Conservation (phyloP, 2,329 filamentous ascomycete species). For the Cladosporium sphaerospermum region DNA sequence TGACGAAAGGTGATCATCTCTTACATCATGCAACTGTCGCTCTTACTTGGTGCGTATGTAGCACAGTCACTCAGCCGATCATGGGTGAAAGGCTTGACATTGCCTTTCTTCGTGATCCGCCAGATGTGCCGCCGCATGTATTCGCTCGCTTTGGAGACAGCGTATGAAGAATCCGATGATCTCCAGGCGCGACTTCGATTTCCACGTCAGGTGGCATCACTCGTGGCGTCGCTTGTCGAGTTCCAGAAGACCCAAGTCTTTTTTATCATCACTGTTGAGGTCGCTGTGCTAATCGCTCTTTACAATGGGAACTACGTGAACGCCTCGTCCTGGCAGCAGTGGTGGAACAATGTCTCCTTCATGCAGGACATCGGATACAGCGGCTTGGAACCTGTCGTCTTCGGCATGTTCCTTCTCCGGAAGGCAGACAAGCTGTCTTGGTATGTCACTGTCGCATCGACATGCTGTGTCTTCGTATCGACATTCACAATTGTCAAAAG, state of each 20-base stretch:
- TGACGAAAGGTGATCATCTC: neutral
- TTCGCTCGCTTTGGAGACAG: neutral
- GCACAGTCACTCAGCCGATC: neutral
- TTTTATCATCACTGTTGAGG: slow-evolving; percentile 17
- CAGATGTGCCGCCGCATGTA: neutral
- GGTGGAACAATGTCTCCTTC: slow-evolving; percentile 15
- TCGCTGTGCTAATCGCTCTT: slow-evolving; percentile 14
- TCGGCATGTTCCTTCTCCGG: slow-evolving; percentile 11
- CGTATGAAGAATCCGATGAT: neutral
- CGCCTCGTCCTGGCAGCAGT: slow-evolving; percentile 8
- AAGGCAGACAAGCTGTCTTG: neutral
- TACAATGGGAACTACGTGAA: slow-evolving; percentile 12
- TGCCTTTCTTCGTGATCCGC: neutral
- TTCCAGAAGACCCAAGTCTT: slow-evolving; percentile 18
- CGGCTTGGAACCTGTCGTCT: slow-evolving; percentile 14
- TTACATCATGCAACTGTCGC: neutral
- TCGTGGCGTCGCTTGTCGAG: slow-evolving; percentile 13
- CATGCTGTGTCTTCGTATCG: neutral
- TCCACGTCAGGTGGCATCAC: neutral
- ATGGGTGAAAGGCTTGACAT: neutral
- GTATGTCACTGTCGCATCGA: neutral
- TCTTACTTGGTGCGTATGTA: neutral
- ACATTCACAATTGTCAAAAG: neutral
- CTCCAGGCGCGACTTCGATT: neutral
- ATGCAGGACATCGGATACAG: slow-evolving; percentile 14